phyloP scores from a whole-genome alignment of 2,329 filamentous ascomycete genomes.

The Aureobasidium pullulans region DNA sequence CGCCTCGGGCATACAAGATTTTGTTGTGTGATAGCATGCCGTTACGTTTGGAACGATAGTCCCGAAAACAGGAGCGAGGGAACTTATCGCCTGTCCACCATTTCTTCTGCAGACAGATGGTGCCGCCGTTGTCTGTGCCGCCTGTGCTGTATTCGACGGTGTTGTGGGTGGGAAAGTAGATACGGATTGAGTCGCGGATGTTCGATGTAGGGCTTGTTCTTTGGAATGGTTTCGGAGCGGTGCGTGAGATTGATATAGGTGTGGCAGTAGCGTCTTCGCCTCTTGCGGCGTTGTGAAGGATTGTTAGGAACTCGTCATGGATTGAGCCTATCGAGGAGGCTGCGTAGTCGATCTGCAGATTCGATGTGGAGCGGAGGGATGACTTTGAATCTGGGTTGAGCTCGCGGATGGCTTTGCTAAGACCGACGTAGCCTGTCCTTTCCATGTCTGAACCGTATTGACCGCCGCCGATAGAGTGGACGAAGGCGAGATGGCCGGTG shows the following conservation, averaged over 20 bases:
- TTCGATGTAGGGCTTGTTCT: constrained; percentile 22
- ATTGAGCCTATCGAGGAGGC: constrained; percentile 76
- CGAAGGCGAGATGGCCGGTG: constrained; percentile 66
- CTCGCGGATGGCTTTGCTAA: constrained; percentile 58
- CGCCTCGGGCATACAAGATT: constrained; percentile 35
- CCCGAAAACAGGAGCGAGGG: constrained; percentile 62
- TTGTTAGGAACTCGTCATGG: constrained; percentile 57
- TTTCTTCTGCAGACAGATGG: constrained; percentile 67
- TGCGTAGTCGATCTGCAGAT: constrained; percentile 65
- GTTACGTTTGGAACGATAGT: constrained; percentile 62
- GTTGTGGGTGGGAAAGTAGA: constrained; percentile 72
- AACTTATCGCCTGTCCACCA: constrained; percentile 66
- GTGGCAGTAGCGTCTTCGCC: constrained; percentile 31
- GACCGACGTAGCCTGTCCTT: constrained; percentile 64
- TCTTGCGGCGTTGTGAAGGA: constrained; percentile 52
- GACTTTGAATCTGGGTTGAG: constrained; percentile 39
- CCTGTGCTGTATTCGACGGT: constrained; percentile 42
- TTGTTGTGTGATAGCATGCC: constrained; percentile 88
- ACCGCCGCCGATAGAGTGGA: constrained; percentile 60
- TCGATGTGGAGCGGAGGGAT: constrained; percentile 43
- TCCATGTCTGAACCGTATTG: constrained; percentile 30
- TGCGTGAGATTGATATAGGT: not conserved
- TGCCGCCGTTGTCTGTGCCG: constrained; percentile 53
- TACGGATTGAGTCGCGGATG: constrained; percentile 51
- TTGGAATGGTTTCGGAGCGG: constrained; percentile 17